Conservation (phyloP, 2,329 filamentous ascomycete species). For the Cadophora luteo-olivacea region DNA sequence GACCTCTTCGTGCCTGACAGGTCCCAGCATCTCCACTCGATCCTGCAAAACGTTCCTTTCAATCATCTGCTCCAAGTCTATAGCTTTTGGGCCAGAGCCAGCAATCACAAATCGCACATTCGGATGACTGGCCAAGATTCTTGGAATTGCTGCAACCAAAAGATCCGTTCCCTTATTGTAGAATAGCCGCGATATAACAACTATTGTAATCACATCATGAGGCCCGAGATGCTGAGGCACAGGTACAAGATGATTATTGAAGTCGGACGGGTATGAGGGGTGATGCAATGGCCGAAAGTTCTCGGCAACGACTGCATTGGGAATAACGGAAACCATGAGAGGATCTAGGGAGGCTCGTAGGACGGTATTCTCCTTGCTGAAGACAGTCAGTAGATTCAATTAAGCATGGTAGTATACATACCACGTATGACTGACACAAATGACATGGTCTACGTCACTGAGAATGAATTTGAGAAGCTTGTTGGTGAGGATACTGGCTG, state of each 20-base stretch:
- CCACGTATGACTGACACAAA: slow-evolving; percentile 98
- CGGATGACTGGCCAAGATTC: slow-evolving; percentile 86
- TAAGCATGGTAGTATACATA: slow-evolving; percentile 50
- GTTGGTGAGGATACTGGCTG: slow-evolving; percentile 93
- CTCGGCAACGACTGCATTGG: slow-evolving; percentile 95
- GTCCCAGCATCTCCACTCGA: slow-evolving; percentile 88
- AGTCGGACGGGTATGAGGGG: slow-evolving; percentile 51
- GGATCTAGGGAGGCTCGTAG: slow-evolving; percentile 93
- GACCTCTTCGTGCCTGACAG: slow-evolving; percentile 94
- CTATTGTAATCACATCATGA: slow-evolving; percentile 89
- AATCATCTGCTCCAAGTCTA: slow-evolving; percentile 97
- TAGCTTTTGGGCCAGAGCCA: slow-evolving; percentile 93
- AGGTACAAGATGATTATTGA: slow-evolving; percentile 47
- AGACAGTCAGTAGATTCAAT: slow-evolving; percentile 33
- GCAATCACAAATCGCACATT: slow-evolving; percentile 98
- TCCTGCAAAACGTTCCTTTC: slow-evolving; percentile 94
- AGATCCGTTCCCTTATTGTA: slow-evolving; percentile 99
- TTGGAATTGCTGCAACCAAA: slow-evolving; percentile 92
- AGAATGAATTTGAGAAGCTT: slow-evolving; percentile 95
- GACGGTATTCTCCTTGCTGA: slow-evolving; percentile 96
- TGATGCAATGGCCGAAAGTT: slow-evolving; percentile 82
- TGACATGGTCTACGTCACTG: slow-evolving; percentile 97
- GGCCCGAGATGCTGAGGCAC: slow-evolving; percentile 75
- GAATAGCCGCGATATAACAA: slow-evolving; percentile 95
- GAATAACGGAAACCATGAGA: slow-evolving; percentile 96